Conservation (phyloP, 306 rosid species). For the Sphenostylis stenocarpa region DNA sequence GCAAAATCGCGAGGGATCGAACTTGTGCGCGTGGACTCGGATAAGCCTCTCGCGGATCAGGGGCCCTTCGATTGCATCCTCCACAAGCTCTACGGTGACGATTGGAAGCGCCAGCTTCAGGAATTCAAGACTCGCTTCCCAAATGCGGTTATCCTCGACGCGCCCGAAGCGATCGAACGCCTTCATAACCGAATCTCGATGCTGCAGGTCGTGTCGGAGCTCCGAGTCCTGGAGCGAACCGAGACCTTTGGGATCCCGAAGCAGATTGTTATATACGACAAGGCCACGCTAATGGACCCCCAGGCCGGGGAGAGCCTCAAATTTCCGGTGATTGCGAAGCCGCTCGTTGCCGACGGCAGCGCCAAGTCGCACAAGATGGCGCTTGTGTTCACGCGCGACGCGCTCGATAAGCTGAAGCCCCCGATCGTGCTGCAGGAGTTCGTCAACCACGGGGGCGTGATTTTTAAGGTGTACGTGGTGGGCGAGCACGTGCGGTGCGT, state of each 20-base stretch:
- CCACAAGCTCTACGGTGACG: conserved; percentile 78
- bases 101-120: conserved; percentile 64
- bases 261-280: conserved; percentile 84
- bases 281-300: conserved; percentile 58
- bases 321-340: conserved; percentile 87
- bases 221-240: conserved; percentile 44
- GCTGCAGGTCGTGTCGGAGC: conserved; percentile 91
- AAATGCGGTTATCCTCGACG: conserved; percentile 61
- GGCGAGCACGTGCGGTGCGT: conserved; percentile 77
- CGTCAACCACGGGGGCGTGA: conserved; percentile 92
- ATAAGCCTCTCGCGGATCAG: conserved; percentile 55
- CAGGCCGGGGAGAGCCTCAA: conserved; percentile 66
- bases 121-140: conserved; percentile 55
- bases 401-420: conserved; percentile 67
- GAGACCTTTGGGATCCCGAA: conserved; percentile 88
- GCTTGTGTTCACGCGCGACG: conserved; percentile 62
- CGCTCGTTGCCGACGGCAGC: conserved; percentile 86
- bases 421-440: conserved; percentile 89
- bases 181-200: conserved; percentile 90
- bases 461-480: conserved; percentile 85
- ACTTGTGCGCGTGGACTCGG: conserved; percentile 58
- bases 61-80: conserved; percentile 82
- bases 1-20: conserved; percentile 72
- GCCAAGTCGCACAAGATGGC: conserved; percentile 92
- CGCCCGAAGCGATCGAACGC: conserved; percentile 76